These are phyloP conservation scores for Tirmania nivea DNA, from an alignment of 495 filamentous ascomycete species.

Conservation along the genomic window DNA sequence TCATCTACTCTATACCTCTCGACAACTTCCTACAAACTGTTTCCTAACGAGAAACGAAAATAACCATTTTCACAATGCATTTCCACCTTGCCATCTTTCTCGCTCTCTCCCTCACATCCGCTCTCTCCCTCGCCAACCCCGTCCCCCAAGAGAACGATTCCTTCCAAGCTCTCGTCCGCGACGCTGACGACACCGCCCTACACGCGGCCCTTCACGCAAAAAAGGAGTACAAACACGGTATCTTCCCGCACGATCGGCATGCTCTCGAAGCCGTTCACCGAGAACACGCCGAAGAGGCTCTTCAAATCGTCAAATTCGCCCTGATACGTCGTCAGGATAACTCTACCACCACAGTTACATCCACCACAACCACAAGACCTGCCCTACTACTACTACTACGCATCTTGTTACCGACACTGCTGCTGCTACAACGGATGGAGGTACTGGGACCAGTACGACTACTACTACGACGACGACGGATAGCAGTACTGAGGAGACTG, in stretches of 20 bases:
- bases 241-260: slow-evolving; percentile 25
- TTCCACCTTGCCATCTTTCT: background rate
- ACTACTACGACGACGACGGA: background rate
- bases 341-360: background rate
- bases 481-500: background rate
- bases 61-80: background rate
- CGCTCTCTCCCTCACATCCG: background rate
- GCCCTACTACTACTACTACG: background rate
- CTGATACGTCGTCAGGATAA: background rate
- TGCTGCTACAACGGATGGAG: background rate
- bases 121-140: slow-evolving; percentile 18
- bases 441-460: no score
- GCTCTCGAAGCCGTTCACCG: slow-evolving; percentile 28
- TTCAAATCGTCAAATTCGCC: slow-evolving; percentile 24
- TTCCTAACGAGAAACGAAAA: background rate
- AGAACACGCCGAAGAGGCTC: slow-evolving; percentile 27
- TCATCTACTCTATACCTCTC: background rate
- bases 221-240: slow-evolving; percentile 30
- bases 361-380: no score
- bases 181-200: slow-evolving; percentile 23
- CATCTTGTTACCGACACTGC: background rate
- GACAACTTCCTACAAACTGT: background rate
- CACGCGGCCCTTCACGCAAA: slow-evolving; percentile 29
- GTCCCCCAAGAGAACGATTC: slow-evolving; percentile 12
- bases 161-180: slow-evolving; percentile 24